phyloP scores from a whole-genome alignment of 116 monocot genomes.

The Papilionanthe hybrid region DNA sequence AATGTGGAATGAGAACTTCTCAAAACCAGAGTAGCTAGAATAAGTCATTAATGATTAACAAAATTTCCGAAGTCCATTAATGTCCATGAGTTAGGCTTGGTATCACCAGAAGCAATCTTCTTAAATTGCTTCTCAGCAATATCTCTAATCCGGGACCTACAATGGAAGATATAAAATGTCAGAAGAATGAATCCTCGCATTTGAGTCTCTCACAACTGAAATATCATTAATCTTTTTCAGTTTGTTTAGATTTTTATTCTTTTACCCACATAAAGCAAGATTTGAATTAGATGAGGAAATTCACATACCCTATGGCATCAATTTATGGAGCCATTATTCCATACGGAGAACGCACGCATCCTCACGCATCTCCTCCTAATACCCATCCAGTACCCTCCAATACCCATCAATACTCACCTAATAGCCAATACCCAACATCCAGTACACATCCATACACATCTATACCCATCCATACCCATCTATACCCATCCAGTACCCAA shows the following conservation, averaged over 20 bases:
- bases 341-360: no score
- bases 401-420: no score
- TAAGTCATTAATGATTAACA: not conserved
- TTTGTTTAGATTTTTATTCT: no score
- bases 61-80: slow-evolving; percentile 79
- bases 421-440: no score
- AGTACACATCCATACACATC: no score
- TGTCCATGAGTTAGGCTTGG: slow-evolving; percentile 92
- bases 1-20: no score
- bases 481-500: no score
- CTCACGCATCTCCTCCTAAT: no score
- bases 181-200: not conserved
- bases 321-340: no score
- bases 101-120: slow-evolving; percentile 69
- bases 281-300: not conserved
- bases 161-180: slow-evolving; percentile 1
- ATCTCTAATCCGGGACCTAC: slow-evolving; percentile 80
- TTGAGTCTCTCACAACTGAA: not conserved
- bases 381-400: no score
- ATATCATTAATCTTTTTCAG: not conserved
- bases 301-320: slow-evolving; percentile 74
- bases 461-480: no score
- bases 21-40: not conserved
- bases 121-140: slow-evolving; percentile 75
- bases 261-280: not conserved